phyloP scores from a whole-genome alignment of 306 rosid genomes.

The Acacia crassicarpa region DNA sequence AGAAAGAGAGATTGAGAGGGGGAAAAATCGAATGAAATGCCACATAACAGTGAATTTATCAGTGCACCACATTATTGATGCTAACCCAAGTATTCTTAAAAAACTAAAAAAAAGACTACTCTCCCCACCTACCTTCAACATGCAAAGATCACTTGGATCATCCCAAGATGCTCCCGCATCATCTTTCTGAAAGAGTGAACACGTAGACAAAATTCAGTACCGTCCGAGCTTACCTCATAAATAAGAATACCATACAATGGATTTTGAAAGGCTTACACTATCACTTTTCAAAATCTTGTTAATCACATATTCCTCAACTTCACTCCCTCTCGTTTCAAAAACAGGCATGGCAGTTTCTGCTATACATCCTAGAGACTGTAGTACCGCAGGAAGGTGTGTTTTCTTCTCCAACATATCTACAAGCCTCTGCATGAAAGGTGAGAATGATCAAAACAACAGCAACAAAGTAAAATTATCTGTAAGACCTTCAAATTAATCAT shows the following conservation, averaged over 20 bases:
- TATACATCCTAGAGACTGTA: conserved; percentile 95
- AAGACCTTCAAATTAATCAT: conserved; percentile 31
- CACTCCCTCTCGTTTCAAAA: conserved; percentile 95
- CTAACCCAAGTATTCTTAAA: conserved; percentile 9
- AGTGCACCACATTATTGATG: conserved; percentile 11
- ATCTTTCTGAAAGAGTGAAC: conserved; percentile 64
- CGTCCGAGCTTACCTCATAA: conserved; percentile 31
- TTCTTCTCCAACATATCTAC: conserved; percentile 95
- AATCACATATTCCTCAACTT: conserved; percentile 77
- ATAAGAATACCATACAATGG: conserved; percentile 5
- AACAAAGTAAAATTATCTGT: conserved; percentile 16
- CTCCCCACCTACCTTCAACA: conserved; percentile 72
- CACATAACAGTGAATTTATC: conserved; percentile 5
- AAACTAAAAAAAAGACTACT: conserved; percentile 17
- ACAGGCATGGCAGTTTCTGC: conserved; percentile 99
- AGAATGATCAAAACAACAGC: conserved; percentile 30
- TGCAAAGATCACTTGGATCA: conserved; percentile 79
- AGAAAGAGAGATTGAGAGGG: background rate
- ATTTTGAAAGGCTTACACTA: conserved; percentile 59
- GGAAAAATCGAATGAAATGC: conserved; percentile 10
- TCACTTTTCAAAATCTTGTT: conserved; percentile 75
- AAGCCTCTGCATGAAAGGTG: conserved; percentile 69
- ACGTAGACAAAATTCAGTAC: conserved; percentile 31
- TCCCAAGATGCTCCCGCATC: conserved; percentile 66
- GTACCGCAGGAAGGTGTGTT: conserved; percentile 89